Evolutionary conservation across 179 eudicot genomes (phyloP), one percentile per base, ranked within the genome.

Genomic region (Heliamphora pulchella): DNA sequence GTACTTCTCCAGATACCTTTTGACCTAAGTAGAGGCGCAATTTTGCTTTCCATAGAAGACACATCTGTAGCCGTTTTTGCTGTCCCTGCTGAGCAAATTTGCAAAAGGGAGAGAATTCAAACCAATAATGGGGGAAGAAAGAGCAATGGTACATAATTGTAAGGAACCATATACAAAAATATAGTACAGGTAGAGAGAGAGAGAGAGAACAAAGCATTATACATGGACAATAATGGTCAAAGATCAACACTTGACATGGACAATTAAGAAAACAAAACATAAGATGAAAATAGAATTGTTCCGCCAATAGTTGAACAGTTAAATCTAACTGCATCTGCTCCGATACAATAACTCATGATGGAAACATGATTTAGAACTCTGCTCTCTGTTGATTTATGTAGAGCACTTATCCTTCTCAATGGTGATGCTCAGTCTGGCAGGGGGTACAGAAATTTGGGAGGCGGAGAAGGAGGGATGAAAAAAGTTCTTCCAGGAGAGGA

Each of bases 1-100:
- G 10, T 44, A 68, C 63, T 31, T 3, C 78, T 22, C 44, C 79
- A 72, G 54, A 39, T 86, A 88, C 90, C 89, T 84, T 80, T 87
- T 80, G 39, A 9, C 74, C 67, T 85, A 18, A 80, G 55, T 46
- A 79, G 74, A 73, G 83, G 73, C 62, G 80, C 63, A 82, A 55
- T 67, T 57, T 57, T 67, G 55, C 72, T 76, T 80, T 47, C 62
- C 75, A 63, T 44, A n/a, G 82, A 80, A 79, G 44, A 64, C 48
- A 58, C 80, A 41, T 70, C 61, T 75, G 83, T 77, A 57, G 79
- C 41, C 74, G 84, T 18, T 50, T 77, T 39, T 22, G 81, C 57
- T 54, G 80, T 80, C 46, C 82, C 87, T 86, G 80, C 76, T 43
- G n/a, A 62, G 44, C 2, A 67, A 76, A 63, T 43, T 53, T 41